phyloP scores from a whole-genome alignment of 1,139 yeast genomes.

The Protomyces inouyei region DNA sequence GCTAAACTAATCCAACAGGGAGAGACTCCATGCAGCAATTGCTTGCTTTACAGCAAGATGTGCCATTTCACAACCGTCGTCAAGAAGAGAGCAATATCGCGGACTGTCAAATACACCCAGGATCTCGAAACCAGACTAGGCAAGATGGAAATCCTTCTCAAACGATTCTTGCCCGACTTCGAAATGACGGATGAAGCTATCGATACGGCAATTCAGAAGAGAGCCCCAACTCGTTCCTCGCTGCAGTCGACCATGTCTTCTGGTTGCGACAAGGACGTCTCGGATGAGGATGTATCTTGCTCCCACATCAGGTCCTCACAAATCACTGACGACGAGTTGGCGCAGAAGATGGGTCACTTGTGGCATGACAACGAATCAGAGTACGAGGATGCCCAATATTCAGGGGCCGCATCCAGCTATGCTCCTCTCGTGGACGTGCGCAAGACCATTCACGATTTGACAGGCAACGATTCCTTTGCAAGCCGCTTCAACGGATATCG shows the following conservation, averaged over 20 bases:
- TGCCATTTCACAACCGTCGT: slow-evolving; percentile 39
- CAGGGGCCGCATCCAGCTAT: not conserved
- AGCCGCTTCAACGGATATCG: too few relatives aligned
- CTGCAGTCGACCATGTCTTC: not conserved
- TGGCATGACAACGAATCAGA: not conserved
- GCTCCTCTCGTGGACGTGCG: too few relatives aligned
- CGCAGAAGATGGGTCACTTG: slow-evolving; percentile 11
- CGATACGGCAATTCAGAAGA: not conserved
- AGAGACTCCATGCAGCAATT: slow-evolving; percentile 31
- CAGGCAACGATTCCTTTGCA: too few relatives aligned
- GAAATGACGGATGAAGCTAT: not conserved
- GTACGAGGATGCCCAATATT: not conserved
- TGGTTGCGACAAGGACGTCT: not conserved
- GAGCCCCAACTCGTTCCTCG: not conserved
- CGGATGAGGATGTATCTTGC: too few relatives aligned
- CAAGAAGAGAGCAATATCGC: slow-evolving; percentile 35
- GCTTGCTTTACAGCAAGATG: slow-evolving; percentile 26
- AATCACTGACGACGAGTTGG: not conserved
- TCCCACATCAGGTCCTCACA: not conserved
- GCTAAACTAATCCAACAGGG: slow-evolving; percentile 34
- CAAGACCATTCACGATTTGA: too few relatives aligned
- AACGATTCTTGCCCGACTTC: slow-evolving; percentile 32
- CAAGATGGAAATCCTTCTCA: slow-evolving; percentile 39
- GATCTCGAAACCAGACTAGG: slow-evolving; percentile 38
- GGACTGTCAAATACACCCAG: slow-evolving; percentile 35